Percentiles rank a stretch among this genome's conserved stretches.
These are phyloP conservation scores for Hymenoscyphus salicellus DNA, from an alignment of 2,329 filamentous ascomycete genomes.

Conservation along the genomic window DNA sequence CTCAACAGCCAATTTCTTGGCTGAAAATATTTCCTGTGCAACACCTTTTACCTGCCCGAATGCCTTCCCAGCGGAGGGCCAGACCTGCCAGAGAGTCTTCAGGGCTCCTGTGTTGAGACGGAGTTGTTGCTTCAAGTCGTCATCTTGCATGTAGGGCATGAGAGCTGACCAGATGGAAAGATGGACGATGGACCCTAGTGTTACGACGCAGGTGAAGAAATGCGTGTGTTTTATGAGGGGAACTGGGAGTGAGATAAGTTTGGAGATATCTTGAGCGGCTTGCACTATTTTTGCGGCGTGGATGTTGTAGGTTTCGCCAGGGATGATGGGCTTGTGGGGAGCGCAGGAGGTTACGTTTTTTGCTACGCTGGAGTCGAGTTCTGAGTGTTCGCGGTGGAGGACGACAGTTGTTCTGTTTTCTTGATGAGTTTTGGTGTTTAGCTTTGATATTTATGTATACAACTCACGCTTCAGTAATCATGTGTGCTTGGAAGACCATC, in stretches of 20 bases:
- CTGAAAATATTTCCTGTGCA: slow-evolving; percentile 63
- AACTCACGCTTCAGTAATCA: slow-evolving; percentile 57
- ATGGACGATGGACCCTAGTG: slow-evolving; percentile 74
- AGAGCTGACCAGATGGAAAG: slow-evolving; percentile 69
- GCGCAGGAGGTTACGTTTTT: slow-evolving; percentile 45
- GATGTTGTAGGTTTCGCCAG: slow-evolving; percentile 30
- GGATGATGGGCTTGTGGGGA: slow-evolving; percentile 58
- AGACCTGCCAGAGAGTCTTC: slow-evolving; percentile 22
- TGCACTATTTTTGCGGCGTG: slow-evolving; percentile 78
- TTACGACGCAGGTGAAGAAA: slow-evolving; percentile 77
- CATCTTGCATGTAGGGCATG: slow-evolving; percentile 60
- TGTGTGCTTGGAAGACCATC: slow-evolving; percentile 86
- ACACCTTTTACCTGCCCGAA: slow-evolving; percentile 71
- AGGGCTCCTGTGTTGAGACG: slow-evolving; percentile 59
- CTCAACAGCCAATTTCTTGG: slow-evolving; percentile 33
- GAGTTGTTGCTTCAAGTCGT: slow-evolving; percentile 68
- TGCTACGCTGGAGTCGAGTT: slow-evolving; percentile 50
- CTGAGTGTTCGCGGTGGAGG: slow-evolving; percentile 74
- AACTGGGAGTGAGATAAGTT: slow-evolving; percentile 69
- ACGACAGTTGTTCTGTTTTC: slow-evolving; percentile 59
- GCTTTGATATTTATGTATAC: neutral
- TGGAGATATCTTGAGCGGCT: slow-evolving; percentile 73
- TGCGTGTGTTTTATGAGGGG: slow-evolving; percentile 71
- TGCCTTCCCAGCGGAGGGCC: slow-evolving; percentile 53
- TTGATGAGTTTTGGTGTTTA: neutral